Evolutionary conservation across 1,284 basidiomycete species (phyloP).

Genomic region (Grifola frondosa): DNA sequence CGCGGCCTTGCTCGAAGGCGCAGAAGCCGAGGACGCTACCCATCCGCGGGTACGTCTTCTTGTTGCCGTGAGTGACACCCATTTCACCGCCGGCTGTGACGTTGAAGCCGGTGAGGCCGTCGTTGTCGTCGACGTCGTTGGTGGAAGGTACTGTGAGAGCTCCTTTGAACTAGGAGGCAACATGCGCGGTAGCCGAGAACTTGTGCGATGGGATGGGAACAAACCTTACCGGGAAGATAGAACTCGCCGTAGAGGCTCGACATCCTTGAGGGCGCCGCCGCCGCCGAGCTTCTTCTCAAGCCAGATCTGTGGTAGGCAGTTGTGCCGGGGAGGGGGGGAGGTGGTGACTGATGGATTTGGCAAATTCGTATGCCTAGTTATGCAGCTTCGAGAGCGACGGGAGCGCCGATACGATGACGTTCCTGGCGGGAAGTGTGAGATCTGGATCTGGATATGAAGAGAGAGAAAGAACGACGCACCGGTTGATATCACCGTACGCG

Average conservation of each 20-base stretch:
- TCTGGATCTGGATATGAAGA: too few relatives aligned
- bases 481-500: conserved; percentile 97
- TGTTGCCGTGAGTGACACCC: conserved; percentile 99
- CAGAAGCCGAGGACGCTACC: conserved; percentile 93
- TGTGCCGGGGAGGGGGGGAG: conserved; percentile 89
- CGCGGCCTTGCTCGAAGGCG: conserved; percentile 81
- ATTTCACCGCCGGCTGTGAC: conserved; percentile 94
- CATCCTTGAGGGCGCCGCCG: conserved; percentile 89
- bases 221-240: conserved; percentile 91
- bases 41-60: conserved; percentile 96
- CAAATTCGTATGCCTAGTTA: conserved; percentile 81
- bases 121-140: conserved; percentile 84
- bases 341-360: conserved; percentile 84
- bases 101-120: conserved; percentile 85
- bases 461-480: conserved; percentile 58
- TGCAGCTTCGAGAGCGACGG: conserved; percentile 88
- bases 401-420: conserved; percentile 92
- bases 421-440: conserved; percentile 59
- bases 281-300: conserved; percentile 94
- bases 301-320: conserved; percentile 99
- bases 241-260: conserved; percentile 96
- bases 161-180: conserved; percentile 84
- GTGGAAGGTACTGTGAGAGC: conserved; percentile 95
- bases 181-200: too few relatives aligned
- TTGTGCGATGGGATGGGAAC: conserved; percentile 22